phyloP scores from a whole-genome alignment of 148 eudicot genomes.

The Beta vulgaris region DNA sequence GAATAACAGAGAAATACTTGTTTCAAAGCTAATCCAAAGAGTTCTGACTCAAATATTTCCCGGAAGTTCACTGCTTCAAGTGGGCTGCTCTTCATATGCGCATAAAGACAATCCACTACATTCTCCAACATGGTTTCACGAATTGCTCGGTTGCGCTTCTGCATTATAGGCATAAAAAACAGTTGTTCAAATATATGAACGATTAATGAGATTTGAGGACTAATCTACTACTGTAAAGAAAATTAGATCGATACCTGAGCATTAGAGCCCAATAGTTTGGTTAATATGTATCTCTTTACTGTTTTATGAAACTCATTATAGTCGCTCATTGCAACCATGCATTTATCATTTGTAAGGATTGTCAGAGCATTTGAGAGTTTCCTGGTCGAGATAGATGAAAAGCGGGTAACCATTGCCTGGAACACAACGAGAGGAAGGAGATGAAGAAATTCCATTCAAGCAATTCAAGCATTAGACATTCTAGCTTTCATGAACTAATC shows the following conservation, averaged over 20 bases:
- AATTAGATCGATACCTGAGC: constrained; percentile 62
- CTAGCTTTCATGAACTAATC: background rate
- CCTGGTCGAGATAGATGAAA: constrained; percentile 63
- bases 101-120: constrained; percentile 31
- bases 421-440: background rate
- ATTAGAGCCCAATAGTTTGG: constrained; percentile 61
- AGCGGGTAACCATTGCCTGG: constrained; percentile 87
- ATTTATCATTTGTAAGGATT: constrained; percentile 69
- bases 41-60: constrained; percentile 63
- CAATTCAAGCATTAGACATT: background rate
- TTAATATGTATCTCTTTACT: constrained; percentile 50
- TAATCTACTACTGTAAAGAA: background rate
- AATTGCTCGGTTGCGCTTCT: constrained; percentile 52
- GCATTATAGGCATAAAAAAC: constrained; percentile 20
- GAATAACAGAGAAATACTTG: constrained; percentile 38
- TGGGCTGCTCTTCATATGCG: constrained; percentile 35
- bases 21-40: constrained; percentile 70
- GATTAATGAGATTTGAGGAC: background rate
- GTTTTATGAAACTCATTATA: constrained; percentile 77
- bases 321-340: constrained; percentile 88
- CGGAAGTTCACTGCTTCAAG: constrained; percentile 54
- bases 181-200: background rate
- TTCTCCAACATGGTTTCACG: constrained; percentile 64
- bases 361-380: constrained; percentile 70
- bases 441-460: too few species aligned